A percentile compares a stretch with the other conserved stretches of the same genome.
Conservation (phyloP, 371 early-diverging fungal species). For the Encephalitozoon hellem region DNA sequence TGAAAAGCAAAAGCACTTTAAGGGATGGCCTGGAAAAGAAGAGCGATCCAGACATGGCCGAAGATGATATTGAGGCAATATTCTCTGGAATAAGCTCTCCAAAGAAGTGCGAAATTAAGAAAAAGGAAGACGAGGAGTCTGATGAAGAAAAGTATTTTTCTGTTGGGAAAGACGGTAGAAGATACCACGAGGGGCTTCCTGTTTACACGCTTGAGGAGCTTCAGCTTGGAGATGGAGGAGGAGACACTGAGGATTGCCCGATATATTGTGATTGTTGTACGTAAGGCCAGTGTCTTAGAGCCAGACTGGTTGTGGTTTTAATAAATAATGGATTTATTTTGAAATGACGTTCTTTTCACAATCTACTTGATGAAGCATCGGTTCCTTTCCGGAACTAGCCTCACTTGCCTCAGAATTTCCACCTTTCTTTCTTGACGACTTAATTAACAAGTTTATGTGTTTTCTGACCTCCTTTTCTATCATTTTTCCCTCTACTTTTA, state of each 20-base stretch:
- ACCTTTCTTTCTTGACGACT: background rate
- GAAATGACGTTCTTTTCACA: too few relatives aligned
- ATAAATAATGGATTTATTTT: too few relatives aligned
- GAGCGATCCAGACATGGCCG: background rate
- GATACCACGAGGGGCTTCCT: slow-evolving; percentile 20
- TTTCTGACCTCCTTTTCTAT: background rate
- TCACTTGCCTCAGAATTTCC: background rate
- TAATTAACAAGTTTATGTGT: background rate
- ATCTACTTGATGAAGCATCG: background rate
- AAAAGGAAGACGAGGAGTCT: background rate
- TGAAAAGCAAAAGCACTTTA: background rate
- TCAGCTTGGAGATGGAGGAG: background rate
- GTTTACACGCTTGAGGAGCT: slow-evolving; percentile 17
- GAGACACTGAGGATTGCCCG: slow-evolving; percentile 18
- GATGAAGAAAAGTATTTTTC: background rate
- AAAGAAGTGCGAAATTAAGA: background rate
- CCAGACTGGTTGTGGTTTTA: too few relatives aligned
- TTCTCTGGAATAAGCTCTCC: background rate
- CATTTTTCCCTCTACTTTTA: background rate
- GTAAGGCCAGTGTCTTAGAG: too few relatives aligned
- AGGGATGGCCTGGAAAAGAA: background rate
- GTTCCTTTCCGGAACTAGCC: background rate
- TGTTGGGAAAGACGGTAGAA: background rate
- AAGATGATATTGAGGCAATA: background rate
- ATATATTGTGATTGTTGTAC: slow-evolving; percentile 27